phyloP scores from a whole-genome alignment of 2,329 filamentous ascomycete genomes.

The Pseudogymnoascus sp. region DNA sequence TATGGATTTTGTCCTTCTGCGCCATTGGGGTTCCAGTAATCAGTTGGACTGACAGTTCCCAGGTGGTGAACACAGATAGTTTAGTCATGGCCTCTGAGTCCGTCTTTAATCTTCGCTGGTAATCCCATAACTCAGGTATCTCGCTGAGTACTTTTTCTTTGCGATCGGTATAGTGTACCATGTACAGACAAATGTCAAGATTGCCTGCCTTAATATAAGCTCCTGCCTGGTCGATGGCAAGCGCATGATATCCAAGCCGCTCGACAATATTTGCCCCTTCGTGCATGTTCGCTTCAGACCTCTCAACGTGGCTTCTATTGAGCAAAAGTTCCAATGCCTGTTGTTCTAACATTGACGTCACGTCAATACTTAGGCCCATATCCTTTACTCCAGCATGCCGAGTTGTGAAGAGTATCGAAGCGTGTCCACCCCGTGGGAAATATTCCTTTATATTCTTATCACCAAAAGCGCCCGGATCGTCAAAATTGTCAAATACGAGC shows the following conservation, averaged over 20 bases:
- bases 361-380: constrained; percentile 12
- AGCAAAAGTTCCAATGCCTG: constrained; percentile 12
- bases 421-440: background rate
- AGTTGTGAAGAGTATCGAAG: constrained; percentile 13
- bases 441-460: constrained; percentile 12
- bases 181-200: constrained; percentile 17
- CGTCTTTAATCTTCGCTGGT: constrained; percentile 12
- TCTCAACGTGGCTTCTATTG: background rate
- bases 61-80: constrained; percentile 22
- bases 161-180: constrained; percentile 14
- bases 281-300: background rate
- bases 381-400: constrained; percentile 9
- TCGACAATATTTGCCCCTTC: constrained; percentile 14
- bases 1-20: constrained; percentile 11
- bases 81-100: constrained; percentile 22
- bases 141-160: constrained; percentile 15
- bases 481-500: constrained; percentile 15
- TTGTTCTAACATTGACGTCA: constrained; percentile 28
- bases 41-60: constrained; percentile 22
- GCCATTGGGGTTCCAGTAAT: constrained; percentile 13
- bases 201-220: constrained; percentile 20
- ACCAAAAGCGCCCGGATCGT: constrained; percentile 14
- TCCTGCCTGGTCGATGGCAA: constrained; percentile 25
- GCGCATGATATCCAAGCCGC: constrained; percentile 19
- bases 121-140: constrained; percentile 16